Conservation (phyloP, 148 eudicot species). For the Rhododendron mucronatum region DNA sequence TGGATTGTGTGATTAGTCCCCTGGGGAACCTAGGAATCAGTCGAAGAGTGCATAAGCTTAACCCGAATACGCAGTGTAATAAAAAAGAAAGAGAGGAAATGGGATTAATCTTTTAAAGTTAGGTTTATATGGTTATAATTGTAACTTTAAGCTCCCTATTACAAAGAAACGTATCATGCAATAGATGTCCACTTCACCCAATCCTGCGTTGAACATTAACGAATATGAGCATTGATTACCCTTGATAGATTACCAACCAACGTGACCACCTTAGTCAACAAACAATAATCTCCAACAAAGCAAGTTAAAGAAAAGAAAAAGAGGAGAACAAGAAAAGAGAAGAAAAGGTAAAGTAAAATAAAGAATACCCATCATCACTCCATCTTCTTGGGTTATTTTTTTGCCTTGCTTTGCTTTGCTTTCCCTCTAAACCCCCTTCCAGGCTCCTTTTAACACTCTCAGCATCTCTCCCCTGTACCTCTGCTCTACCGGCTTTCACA, state of each 20-base stretch:
- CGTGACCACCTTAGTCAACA: slow-evolving; percentile 54
- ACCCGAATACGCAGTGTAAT: background rate
- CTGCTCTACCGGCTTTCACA: slow-evolving; percentile 1
- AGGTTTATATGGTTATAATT: background rate
- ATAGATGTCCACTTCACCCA: slow-evolving; percentile 5
- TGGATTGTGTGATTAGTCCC: no score
- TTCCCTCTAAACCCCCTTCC: slow-evolving; percentile 3
- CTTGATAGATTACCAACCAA: slow-evolving; percentile 50
- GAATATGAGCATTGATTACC: slow-evolving; percentile 37
- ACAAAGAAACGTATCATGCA: background rate
- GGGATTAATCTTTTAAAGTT: background rate
- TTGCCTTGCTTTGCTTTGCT: background rate
- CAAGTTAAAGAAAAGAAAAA: slow-evolving; percentile 36
- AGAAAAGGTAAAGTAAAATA: slow-evolving; percentile 3
- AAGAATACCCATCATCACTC: slow-evolving; percentile 6
- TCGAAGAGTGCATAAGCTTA: no score
- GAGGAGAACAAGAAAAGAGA: slow-evolving; percentile 25
- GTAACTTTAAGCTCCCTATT: background rate
- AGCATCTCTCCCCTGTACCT: slow-evolving; percentile 4
- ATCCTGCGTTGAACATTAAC: slow-evolving; percentile 14
- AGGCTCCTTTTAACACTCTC: background rate
- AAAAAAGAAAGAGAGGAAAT: background rate
- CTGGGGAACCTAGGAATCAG: no score
- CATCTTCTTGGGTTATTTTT: slow-evolving; percentile 11
- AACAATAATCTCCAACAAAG: slow-evolving; percentile 39